Evolutionary conservation across 2,329 filamentous ascomycete genomes (phyloP).

Genomic region (Nemania bipapillata): DNA sequence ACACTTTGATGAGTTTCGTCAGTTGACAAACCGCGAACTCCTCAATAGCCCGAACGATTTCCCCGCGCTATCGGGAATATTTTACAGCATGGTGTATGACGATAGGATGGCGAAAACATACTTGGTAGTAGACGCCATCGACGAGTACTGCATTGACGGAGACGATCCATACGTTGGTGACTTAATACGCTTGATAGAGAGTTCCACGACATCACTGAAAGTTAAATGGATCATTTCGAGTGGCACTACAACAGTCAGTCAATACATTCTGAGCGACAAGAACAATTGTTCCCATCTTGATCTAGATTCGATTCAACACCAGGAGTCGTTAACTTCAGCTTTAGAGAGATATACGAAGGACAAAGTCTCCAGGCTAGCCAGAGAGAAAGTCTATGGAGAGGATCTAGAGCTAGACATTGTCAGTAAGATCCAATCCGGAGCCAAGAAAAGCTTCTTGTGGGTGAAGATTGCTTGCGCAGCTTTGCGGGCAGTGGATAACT

Average conservation of each 20-base stretch:
- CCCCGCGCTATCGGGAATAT: background rate
- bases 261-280: background rate
- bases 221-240: background rate
- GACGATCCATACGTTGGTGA: background rate
- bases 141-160: background rate
- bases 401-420: background rate
- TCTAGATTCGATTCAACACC: background rate
- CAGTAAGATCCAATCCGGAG: background rate
- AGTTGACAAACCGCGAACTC: background rate
- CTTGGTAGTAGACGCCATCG: background rate
- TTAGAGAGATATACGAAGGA: background rate
- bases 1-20: background rate
- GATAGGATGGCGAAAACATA: background rate
- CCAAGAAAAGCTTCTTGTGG: background rate
- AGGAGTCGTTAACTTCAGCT: background rate
- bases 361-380: background rate
- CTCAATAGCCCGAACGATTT: background rate
- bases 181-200: background rate
- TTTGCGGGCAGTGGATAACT: background rate
- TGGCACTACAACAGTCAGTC: background rate
- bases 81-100: background rate
- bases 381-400: background rate
- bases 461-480: background rate
- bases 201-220: background rate
- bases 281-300: background rate